Conservation (phyloP, 2,329 filamentous ascomycete genomes). For the Alternaria panax region DNA sequence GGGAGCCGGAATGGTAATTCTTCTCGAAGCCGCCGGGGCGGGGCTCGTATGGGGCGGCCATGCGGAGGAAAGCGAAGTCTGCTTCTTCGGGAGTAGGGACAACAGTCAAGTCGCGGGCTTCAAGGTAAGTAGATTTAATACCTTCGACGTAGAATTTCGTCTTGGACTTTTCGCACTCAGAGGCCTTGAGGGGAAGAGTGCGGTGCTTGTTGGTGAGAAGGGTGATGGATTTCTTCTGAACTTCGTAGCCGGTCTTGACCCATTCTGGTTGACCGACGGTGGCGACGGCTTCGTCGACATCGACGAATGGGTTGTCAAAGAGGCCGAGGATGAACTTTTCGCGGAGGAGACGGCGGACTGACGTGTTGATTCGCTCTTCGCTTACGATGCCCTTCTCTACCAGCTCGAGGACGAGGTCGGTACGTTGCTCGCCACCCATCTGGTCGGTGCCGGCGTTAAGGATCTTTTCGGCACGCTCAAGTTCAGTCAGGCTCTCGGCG, state of each 20-base stretch:
- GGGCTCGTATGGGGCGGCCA: constrained; percentile 52
- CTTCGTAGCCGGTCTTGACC: constrained; percentile 46
- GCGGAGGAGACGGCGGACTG: constrained; percentile 55
- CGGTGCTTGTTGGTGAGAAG: constrained; percentile 48
- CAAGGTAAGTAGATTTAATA: constrained; percentile 44
- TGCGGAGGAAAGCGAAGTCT: constrained; percentile 53
- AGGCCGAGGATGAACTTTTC: constrained; percentile 63
- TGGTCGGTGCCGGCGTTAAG: constrained; percentile 62
- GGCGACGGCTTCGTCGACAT: constrained; percentile 52
- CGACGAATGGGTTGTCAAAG: constrained; percentile 61
- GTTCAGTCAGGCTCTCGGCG: constrained; percentile 54
- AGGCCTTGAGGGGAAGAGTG: constrained; percentile 38
- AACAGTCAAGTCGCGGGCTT: constrained; percentile 41
- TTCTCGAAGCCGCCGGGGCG: constrained; percentile 54
- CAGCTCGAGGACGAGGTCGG: constrained; percentile 59
- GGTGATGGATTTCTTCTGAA: constrained; percentile 49
- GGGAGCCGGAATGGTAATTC: constrained; percentile 51
- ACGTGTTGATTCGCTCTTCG: constrained; percentile 57
- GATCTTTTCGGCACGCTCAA: constrained; percentile 54
- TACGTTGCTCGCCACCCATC: constrained; percentile 59
- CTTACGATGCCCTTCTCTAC: constrained; percentile 53
- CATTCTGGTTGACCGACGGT: constrained; percentile 58
- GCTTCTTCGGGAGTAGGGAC: constrained; percentile 50
- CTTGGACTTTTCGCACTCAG: constrained; percentile 21
- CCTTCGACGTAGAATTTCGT: constrained; percentile 49